phyloP scores from a whole-genome alignment of 73 alveolate species.

The Paraurostyla sp. region DNA sequence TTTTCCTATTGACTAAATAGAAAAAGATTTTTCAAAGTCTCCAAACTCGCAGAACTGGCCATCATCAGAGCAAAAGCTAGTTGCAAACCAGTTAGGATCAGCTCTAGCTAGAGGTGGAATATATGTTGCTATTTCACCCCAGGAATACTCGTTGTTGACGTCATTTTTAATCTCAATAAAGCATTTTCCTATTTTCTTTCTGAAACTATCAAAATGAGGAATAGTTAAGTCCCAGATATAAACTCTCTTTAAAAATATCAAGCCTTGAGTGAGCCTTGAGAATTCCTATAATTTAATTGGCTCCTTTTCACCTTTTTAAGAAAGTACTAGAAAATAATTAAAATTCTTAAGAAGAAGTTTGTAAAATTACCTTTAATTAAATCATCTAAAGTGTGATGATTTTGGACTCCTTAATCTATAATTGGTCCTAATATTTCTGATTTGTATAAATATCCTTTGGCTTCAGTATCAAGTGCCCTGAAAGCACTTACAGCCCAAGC shows the following conservation, averaged over 20 bases:
- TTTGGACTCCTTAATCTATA: neutral
- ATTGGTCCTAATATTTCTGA: conserved; percentile 10
- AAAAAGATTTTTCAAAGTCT: conserved; percentile 55
- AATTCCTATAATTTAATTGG: neutral
- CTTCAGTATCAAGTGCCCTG: conserved; percentile 25
- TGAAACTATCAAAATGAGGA: conserved; percentile 36
- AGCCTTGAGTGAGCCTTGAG: neutral
- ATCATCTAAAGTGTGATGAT: conserved; percentile 15
- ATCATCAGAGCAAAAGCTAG: conserved; percentile 61
- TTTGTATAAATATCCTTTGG: neutral
- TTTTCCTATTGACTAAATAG: conserved; percentile 50
- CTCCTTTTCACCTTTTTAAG: neutral
- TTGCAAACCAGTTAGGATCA: conserved; percentile 58
- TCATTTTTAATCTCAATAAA: conserved; percentile 31
- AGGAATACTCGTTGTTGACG: conserved; percentile 31
- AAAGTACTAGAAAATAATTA: neutral
- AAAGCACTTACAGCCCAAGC: conserved; percentile 29
- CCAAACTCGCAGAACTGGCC: conserved; percentile 67
- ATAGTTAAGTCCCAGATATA: neutral
- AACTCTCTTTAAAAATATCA: conserved; percentile 18
- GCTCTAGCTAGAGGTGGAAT: conserved; percentile 67
- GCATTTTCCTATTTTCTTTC: neutral
- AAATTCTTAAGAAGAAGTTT: neutral
- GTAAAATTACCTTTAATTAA: conserved; percentile 14
- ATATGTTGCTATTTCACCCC: conserved; percentile 67